Base-by-base conservation (phyloP, 305 asterid genomes). In the Solanum hybrid region DNA sequence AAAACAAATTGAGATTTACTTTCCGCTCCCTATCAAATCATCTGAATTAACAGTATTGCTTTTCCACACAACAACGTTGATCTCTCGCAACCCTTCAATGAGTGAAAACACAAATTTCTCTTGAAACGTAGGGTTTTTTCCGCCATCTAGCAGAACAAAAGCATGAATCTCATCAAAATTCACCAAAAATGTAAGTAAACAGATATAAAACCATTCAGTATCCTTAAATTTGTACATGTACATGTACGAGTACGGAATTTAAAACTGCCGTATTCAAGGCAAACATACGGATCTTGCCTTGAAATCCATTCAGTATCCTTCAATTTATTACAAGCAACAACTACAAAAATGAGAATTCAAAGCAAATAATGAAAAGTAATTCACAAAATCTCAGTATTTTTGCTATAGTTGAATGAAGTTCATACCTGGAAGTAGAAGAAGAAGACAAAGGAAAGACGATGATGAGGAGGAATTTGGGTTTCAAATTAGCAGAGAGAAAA, bases 281-380 rank as follows among this genome's bases (percentile, higher is more conserved):
- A 94, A 72, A 95, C 98, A 87, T 97, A 97, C 72, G 99, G 99
- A 95, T 97, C 99, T 91, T 97, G 99, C 91, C 99, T 94, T 31
- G 99, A 96, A 86, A 95, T 93, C 64, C 22, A 45, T 14, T 45
- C 64, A 45, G 37, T 35, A 35, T 35, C 37, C 37, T 35, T 35
- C 8, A 35, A 45, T 45, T 94, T 96, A 31, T 78, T 94, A 87
- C 99, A 95, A 34, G 95, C 95, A 36, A 96, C 99, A 89, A 97
- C 99, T 96, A 94, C 76, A 89, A 86, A 4, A 37, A 10, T 91
- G 78, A 88, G 36, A 78, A 78, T 85, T 64, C 3, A 45, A 87
- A 72, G 4, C 2, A 56, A 42, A 79, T 13, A 87, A 72, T 73
- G 19, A 72, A 5, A 29, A 40, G 36, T 7, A 31, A 75, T 42